Percentiles rank a stretch among this genome's conserved stretches.
Evolutionary conservation across 2,329 filamentous ascomycete species (phyloP).

Genomic region (Epichloe amarillans): DNA sequence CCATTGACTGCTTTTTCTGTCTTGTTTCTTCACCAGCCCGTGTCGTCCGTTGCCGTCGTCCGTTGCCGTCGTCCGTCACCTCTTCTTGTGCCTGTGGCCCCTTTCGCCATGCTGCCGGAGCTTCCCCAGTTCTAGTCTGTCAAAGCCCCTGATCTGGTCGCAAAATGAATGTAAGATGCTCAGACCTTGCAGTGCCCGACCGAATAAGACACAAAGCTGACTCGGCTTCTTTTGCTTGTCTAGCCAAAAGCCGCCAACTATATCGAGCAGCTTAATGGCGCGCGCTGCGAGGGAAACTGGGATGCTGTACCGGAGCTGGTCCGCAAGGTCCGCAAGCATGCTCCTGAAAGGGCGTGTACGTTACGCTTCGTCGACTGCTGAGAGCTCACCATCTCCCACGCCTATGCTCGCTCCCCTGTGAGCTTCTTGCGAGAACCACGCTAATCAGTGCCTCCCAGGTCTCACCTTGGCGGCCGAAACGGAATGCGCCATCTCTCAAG

Average conservation of each 20-base stretch:
- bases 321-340: slow-evolving; percentile 90
- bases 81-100: neutral
- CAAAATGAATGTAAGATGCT: slow-evolving; percentile 25
- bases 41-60: neutral
- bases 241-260: slow-evolving; percentile 71
- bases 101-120: slow-evolving; percentile 10
- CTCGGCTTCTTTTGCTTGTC: slow-evolving; percentile 4
- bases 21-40: neutral
- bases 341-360: slow-evolving; percentile 72
- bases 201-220: slow-evolving; percentile 1
- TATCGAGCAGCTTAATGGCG: slow-evolving; percentile 67
- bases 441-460: slow-evolving; percentile 29
- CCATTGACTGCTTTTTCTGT: neutral
- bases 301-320: slow-evolving; percentile 74
- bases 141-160: slow-evolving; percentile 15
- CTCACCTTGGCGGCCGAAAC: slow-evolving; percentile 56
- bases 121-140: slow-evolving; percentile 10
- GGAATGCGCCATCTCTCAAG: slow-evolving; percentile 50
- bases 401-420: neutral
- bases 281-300: slow-evolving; percentile 83
- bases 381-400: neutral
- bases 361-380: slow-evolving; percentile 3
- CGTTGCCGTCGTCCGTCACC: neutral
- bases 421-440: neutral
- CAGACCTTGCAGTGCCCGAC: neutral